Base-by-base conservation (phyloP, 2,329 filamentous ascomycete species). In the Fusarium sulawesiense region DNA sequence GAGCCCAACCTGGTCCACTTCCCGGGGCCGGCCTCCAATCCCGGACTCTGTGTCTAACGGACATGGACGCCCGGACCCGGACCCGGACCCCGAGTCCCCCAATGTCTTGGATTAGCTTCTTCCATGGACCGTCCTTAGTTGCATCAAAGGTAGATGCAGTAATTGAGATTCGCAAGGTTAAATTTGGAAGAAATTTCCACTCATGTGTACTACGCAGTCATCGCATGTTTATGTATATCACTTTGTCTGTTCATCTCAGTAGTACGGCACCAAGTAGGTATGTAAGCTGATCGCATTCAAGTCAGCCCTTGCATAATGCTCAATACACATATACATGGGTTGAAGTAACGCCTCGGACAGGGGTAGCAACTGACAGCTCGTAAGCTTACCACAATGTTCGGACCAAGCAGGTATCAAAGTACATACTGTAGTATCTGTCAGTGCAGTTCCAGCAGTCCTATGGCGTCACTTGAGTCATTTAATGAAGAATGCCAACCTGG, bases 391-490 rank as follows among this genome's bases (percentile, higher is more conserved):
- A 45, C 44, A 23, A 48, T 32, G 23, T 20, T 37, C 23, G 32
- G 25, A 23, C 48, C 29, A 47, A 30, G 29, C 29, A 46, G 18
- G 34, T 54, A 32, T 34, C 11, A 53, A 49, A 27, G 55, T 60
- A 56, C 46, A 27, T 27, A 10, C 25, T 27, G 25, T 4, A 27
- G 25, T 29, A 29, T 29, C 42, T 49, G 30, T 41, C 42, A 60
- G 44, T 41, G n/a, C 21, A 20, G 48, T 49, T 54, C 61, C 32
- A 34, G 45, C 27, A 57, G 30, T 45, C n/a, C 45, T 63, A 20
- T 56, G 53, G 58, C 42, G 50, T 60, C 67, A 67, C 55, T 34
- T 40, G 40, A 44, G 41, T 30, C 45, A 61, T 58, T 47, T 37
- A 47, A 47, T 46, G 47, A 56, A 54, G 58, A 70, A 56, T 54